A percentile compares a stretch with the other conserved stretches of the same genome.
phyloP scores from a whole-genome alignment of 1,284 basidiomycete species.

The Fomitopsis palustris region DNA sequence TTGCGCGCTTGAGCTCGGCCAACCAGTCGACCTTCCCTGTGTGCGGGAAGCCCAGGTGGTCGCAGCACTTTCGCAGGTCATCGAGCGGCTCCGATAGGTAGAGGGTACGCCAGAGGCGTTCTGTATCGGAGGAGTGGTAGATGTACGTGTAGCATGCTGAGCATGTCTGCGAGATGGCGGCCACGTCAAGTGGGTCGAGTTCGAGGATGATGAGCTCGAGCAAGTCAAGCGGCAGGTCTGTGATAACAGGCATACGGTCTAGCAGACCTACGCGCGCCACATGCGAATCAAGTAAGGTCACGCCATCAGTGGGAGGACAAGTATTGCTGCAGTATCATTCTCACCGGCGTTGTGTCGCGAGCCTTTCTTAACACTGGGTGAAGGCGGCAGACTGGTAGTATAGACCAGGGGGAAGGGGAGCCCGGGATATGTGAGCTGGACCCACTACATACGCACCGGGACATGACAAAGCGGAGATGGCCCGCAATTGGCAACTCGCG shows the following conservation, averaged over 20 bases:
- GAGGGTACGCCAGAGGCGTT: slow-evolving; percentile 55
- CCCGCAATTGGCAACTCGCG: neutral
- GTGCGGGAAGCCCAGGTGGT: slow-evolving; percentile 35
- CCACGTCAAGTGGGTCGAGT: slow-evolving; percentile 55
- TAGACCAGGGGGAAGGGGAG: neutral
- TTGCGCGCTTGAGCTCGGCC: slow-evolving; percentile 45
- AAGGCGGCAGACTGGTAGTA: neutral
- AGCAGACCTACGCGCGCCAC: no score
- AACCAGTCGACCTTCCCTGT: slow-evolving; percentile 48
- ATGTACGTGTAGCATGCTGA: slow-evolving; percentile 39
- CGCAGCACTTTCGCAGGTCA: slow-evolving; percentile 48
- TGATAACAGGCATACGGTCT: slow-evolving; percentile 15
- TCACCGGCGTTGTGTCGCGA: neutral
- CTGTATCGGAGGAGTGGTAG: slow-evolving; percentile 39
- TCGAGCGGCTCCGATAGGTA: slow-evolving; percentile 59
- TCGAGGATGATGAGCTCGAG: slow-evolving; percentile 49
- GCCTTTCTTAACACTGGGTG: neutral
- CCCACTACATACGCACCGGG: neutral
- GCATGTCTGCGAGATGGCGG: slow-evolving; percentile 46
- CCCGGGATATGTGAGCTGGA: neutral
- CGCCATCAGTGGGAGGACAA: no score
- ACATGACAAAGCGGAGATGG: neutral
- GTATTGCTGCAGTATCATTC: neutral
- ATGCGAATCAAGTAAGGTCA: neutral
- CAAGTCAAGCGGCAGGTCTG: slow-evolving; percentile 47